phyloP scores from a whole-genome alignment of 768 basidiomycete genomes.

The Tremella yokohamensis region DNA sequence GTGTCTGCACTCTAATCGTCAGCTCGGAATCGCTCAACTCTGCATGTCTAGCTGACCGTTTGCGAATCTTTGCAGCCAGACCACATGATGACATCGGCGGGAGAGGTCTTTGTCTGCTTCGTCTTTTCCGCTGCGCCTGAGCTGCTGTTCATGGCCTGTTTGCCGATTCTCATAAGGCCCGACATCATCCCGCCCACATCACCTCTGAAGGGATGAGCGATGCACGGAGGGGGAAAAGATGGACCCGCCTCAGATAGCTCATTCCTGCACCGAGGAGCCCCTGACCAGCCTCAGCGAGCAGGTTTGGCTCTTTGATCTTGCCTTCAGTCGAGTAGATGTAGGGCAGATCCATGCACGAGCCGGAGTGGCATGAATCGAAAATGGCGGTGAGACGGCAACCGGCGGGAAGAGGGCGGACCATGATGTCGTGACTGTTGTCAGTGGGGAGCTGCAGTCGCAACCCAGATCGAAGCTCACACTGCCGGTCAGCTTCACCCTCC shows the following conservation, averaged over 20 bases:
- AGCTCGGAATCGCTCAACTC: background rate
- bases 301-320: constrained; percentile 87
- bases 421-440: constrained; percentile 58
- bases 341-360: constrained; percentile 59
- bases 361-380: constrained; percentile 51
- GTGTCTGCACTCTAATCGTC: constrained; percentile 52
- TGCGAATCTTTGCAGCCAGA: constrained; percentile 55
- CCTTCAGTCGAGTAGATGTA: constrained; percentile 83
- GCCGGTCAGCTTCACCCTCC: constrained; percentile 11
- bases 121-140: constrained; percentile 59
- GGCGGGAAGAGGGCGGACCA: constrained; percentile 71
- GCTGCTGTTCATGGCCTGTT: constrained; percentile 65
- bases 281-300: constrained; percentile 77
- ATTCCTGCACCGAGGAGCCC: constrained; percentile 71
- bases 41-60: constrained; percentile 29
- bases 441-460: background rate
- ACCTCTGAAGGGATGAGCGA: constrained; percentile 12
- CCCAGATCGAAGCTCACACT: constrained; percentile 14
- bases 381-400: constrained; percentile 79
- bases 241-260: constrained; percentile 56
- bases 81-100: constrained; percentile 67
- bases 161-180: constrained; percentile 60
- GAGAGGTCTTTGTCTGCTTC: constrained; percentile 63
- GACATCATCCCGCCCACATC: constrained; percentile 25
- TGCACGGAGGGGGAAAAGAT: background rate